Conservation (phyloP, 306 rosid species). For the Malus domestica region ASM211411v1 NC_041802.1:4072001-4072500, state of each 20-base stretch:
- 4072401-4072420: conserved; percentile 2
- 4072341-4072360: background rate
- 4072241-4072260: conserved; percentile 21
- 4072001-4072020: conserved; percentile 46
- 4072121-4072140: conserved; percentile 10
- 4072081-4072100: background rate
- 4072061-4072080: background rate
- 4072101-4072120: background rate
- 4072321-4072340: background rate
- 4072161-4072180: conserved; percentile 46
- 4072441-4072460: background rate
- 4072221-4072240: conserved; percentile 32
- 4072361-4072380: background rate
- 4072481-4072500: background rate
- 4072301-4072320: conserved; percentile 6
- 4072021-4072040: conserved; percentile 4
- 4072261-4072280: conserved; percentile 62
- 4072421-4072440: background rate
- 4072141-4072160: conserved; percentile 41
- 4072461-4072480: background rate
- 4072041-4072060: conserved; percentile 6
- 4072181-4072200: conserved; percentile 56
- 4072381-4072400: background rate
- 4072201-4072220: conserved; percentile 79
- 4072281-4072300: conserved; percentile 36